Evolutionary conservation across 441 rosid species (phyloP), one percentile per base, ranked within the genome.

Genomic region (Viola pubescens): DNA sequence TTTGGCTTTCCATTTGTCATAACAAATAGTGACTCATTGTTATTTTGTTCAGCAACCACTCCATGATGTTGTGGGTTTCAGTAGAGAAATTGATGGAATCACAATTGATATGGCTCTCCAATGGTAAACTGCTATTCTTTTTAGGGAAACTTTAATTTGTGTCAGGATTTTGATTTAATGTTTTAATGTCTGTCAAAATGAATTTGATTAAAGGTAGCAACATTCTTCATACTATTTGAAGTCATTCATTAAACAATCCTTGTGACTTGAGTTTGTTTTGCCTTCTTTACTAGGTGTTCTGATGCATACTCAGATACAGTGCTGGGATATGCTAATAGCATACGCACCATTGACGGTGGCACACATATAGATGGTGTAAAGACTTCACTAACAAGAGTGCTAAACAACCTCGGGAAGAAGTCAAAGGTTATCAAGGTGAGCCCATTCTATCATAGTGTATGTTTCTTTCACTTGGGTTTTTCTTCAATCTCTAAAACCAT

Each of bases 241-340:
- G 54, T n/a, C n/a, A 12, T 41, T 49, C 48, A 37, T 39, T 52
- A 5, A 48, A 54, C 41, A 37, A 50, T 41, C 61, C 19, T 4
- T 54, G 52, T 68, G 45, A 46, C 60, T 63, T 66, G 37, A 38
- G 62, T 56, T 62, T 51, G 34, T 63, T 49, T 50, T 70, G 62
- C 52, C 37, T 66, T 63, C 54, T 75, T 67, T 68, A 46, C 66
- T 58, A 94, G 96, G 98, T 94, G 94, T 73, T 83, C 83, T 14
- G 97, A 94, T 83, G 95, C 95, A 58, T 94, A 94, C 79, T 87
- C 94, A 47, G 98, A 91, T 78, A 89, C 89, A 52, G 69, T 87
- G 71, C 75, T 91, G 37, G 98, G 98, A 62, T 91, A 91, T 66
- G 95, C 97, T 54, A 91, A 91, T 77, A 89, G 97, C 78, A 85